phyloP scores from a whole-genome alignment of 2,329 filamentous ascomycete species.

The Leptographium lundbergii region DNA sequence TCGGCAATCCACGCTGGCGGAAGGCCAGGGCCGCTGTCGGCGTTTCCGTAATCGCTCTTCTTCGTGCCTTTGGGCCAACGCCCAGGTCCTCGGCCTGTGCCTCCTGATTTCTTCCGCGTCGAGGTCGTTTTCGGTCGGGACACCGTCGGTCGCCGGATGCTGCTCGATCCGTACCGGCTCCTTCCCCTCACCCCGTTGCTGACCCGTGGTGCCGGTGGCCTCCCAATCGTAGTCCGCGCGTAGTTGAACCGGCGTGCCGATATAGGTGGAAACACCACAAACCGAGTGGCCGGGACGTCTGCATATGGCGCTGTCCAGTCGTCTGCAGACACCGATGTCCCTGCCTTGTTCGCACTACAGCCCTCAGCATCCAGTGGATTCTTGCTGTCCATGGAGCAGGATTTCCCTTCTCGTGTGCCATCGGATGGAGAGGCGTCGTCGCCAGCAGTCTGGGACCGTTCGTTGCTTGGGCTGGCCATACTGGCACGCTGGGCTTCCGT shows the following conservation, averaged over 20 bases:
- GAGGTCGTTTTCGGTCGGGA: slow-evolving; percentile 27
- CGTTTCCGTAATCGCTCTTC: slow-evolving; percentile 55
- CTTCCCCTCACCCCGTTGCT: slow-evolving; percentile 24
- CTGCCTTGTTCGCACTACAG: slow-evolving; percentile 6
- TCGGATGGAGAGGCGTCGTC: not conserved
- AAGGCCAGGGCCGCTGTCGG: slow-evolving; percentile 50
- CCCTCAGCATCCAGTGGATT: not conserved
- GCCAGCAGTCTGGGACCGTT: not conserved
- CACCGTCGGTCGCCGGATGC: slow-evolving; percentile 18
- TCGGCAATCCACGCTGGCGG: slow-evolving; percentile 42
- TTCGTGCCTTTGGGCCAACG: slow-evolving; percentile 57
- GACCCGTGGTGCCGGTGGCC: slow-evolving; percentile 24
- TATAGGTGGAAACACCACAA: slow-evolving; percentile 65
- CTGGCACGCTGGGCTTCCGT: not conserved
- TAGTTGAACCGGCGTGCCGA: slow-evolving; percentile 35
- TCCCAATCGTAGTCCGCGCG: slow-evolving; percentile 27
- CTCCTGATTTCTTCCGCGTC: slow-evolving; percentile 40
- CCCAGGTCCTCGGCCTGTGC: slow-evolving; percentile 51
- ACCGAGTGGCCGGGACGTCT: slow-evolving; percentile 55
- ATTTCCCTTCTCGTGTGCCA: not conserved
- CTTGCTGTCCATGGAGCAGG: not conserved
- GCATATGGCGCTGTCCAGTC: slow-evolving; percentile 37
- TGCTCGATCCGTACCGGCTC: slow-evolving; percentile 23
- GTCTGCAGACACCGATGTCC: slow-evolving; percentile 16
- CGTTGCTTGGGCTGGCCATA: not conserved